A percentile compares a stretch with the other conserved stretches of the same genome.
phyloP scores from a whole-genome alignment of 495 filamentous ascomycete genomes.

The Penicillium tannophilum region DNA sequence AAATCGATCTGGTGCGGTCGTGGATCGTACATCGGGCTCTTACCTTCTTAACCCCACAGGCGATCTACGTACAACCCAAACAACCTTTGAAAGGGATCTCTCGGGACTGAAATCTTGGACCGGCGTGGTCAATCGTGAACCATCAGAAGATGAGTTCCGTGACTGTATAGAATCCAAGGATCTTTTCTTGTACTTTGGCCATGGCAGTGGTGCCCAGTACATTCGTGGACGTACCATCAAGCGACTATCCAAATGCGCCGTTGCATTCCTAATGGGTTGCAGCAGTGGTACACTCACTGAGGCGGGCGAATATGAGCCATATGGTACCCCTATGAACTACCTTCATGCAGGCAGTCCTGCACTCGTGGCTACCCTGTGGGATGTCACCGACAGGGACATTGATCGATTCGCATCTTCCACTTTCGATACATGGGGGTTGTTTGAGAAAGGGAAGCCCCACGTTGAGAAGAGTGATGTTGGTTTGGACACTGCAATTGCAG shows the following conservation, averaged over 20 bases:
- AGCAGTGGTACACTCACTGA: conserved; percentile 76
- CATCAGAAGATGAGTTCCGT: conserved; percentile 77
- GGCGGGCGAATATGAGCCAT: conserved; percentile 83
- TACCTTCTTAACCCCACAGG: conserved; percentile 87
- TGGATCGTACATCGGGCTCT: conserved; percentile 60
- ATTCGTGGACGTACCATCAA: conserved; percentile 79
- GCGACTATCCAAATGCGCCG: conserved; percentile 72
- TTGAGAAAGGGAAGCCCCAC: conserved; percentile 34
- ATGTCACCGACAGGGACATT: conserved; percentile 95
- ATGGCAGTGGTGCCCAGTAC: conserved; percentile 94
- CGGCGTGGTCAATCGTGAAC: conserved; percentile 63
- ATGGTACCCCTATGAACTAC: conserved; percentile 88
- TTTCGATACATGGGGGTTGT: conserved; percentile 84
- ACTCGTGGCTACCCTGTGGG: conserved; percentile 90
- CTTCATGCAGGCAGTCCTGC: conserved; percentile 82
- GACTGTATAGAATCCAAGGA: conserved; percentile 58
- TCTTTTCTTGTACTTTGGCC: conserved; percentile 90
- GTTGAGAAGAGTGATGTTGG: conserved; percentile 23
- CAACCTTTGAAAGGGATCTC: conserved; percentile 66
- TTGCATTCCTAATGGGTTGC: conserved; percentile 91
- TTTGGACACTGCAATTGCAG: conserved; percentile 78
- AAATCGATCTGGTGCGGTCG: conserved; percentile 28
- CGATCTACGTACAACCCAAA: conserved; percentile 79
- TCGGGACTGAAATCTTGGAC: conserved; percentile 61
- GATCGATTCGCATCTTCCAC: conserved; percentile 80